Percentiles rank a stretch among this genome's conserved stretches.
These are phyloP conservation scores for Purpureocillium lavendulum DNA, from an alignment of 2,329 filamentous ascomycete species.

Conservation along the genomic window DNA sequence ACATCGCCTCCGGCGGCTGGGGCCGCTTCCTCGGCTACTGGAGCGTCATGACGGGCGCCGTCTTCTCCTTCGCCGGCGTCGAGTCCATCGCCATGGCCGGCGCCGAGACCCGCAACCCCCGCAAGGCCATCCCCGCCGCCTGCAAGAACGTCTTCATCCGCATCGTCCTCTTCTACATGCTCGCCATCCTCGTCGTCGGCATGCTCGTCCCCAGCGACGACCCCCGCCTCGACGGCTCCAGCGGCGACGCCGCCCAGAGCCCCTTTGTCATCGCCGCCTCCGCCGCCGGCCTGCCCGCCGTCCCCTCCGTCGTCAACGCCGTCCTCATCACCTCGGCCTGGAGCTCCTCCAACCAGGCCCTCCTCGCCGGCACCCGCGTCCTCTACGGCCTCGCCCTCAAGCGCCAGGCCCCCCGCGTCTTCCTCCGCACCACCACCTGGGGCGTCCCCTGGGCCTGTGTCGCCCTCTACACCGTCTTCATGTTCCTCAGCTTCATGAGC, in stretches of 20 bases:
- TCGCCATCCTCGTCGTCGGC: constrained; percentile 62
- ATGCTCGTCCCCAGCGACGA: constrained; percentile 53
- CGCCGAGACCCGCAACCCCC: constrained; percentile 48
- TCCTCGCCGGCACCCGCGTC: constrained; percentile 61
- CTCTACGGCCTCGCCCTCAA: constrained; percentile 60
- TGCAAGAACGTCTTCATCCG: constrained; percentile 50
- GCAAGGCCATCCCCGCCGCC: constrained; percentile 43
- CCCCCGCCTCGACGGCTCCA: constrained; percentile 39
- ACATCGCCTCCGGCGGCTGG: constrained; percentile 48
- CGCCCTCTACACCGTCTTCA: constrained; percentile 42
- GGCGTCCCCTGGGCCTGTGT: constrained; percentile 56
- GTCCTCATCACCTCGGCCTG: constrained; percentile 64
- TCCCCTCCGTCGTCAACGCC: constrained; percentile 69
- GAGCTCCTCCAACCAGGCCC: constrained; percentile 51
- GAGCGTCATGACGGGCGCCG: constrained; percentile 53
- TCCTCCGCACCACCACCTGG: constrained; percentile 50
- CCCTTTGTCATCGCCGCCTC: constrained; percentile 67
- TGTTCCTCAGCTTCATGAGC: constrained; percentile 50
- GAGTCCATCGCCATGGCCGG: constrained; percentile 54
- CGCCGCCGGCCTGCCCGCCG: constrained; percentile 56
- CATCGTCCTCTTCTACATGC: constrained; percentile 53
- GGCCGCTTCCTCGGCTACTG: constrained; percentile 61
- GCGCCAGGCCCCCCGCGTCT: constrained; percentile 55
- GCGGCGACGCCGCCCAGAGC: constrained; percentile 38
- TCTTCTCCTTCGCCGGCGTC: constrained; percentile 62